Base-by-base conservation (phyloP, 805 yeast species). In the Candida xiaguanensis region DNA sequence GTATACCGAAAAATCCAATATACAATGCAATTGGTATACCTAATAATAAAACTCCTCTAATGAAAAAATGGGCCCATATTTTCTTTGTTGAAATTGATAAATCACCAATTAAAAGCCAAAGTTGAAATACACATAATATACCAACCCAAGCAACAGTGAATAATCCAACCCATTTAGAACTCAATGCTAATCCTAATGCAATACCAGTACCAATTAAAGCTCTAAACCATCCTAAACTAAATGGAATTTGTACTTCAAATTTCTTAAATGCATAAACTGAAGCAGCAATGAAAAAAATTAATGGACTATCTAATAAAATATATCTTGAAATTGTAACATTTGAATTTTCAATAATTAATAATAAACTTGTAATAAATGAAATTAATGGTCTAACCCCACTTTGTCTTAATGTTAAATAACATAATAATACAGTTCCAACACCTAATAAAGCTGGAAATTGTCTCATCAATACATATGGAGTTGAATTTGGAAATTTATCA, bases 121-220 rank as follows among this genome's bases (percentile, higher is more conserved):
- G 52, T 51, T 80, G 83, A 57, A 74, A 66, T 13, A 74, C 56
- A 53, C 84, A 82, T 42, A 74, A 58, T 2, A 72, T 38, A 38
- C 93, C 95, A 43, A 80, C 74, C 91, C 91, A 85, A 3, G 83
- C 83, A 41, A 85, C 56, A 14, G 95, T 85, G 64, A 85, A 85
- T 28, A 85, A 63, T 45, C 95, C 95, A 33, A 85, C 93, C 93
- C 93, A 85, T 61, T 85, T 85, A 23, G 90, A 78, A 17, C 85
- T 75, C 15, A 80, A 63, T 3, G 93, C 84, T 42, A 84, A 66
- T 38, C 93, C 95, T 42, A 85, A 63, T n/a, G 80, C 78, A 38
- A 81, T 56, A 49, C 85, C 85, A 31, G 86, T 72, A n/a, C 80
- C 70, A 20, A 78, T 19, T 48, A 85, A 61, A n/a, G 79, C 62